Percentiles rank a stretch among this genome's conserved stretches.
Evolutionary conservation across 2,329 filamentous ascomycete species (phyloP).

Genomic region (Fusarium nurragi): DNA sequence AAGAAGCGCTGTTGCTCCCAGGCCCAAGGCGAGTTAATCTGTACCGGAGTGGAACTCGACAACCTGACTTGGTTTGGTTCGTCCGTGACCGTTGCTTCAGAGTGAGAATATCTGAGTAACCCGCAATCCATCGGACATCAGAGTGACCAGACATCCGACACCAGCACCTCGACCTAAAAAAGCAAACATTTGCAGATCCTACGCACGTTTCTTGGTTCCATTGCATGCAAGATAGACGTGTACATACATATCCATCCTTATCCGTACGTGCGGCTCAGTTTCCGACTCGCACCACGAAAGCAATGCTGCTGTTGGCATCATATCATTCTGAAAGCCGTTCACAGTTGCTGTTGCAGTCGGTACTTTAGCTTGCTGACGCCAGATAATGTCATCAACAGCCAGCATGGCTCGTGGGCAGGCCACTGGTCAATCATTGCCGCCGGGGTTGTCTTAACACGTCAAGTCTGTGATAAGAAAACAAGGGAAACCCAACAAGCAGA

Average conservation of each 20-base stretch:
- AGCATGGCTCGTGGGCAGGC: not conserved
- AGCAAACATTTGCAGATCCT: slow-evolving; percentile 30
- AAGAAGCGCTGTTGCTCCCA: not conserved
- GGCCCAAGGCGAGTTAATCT: slow-evolving; percentile 3
- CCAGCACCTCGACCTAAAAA: slow-evolving; percentile 16
- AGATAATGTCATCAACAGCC: not conserved
- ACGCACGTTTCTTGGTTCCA: slow-evolving; percentile 23
- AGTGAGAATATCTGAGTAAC: not conserved
- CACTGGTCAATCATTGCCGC: not conserved
- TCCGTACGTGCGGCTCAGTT: not conserved
- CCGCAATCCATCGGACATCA: not conserved
- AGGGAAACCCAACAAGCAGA: not conserved
- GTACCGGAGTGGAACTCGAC: not conserved
- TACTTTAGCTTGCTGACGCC: not conserved
- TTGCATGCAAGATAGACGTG: slow-evolving; percentile 5
- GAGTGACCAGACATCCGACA: not conserved
- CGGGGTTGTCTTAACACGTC: not conserved
- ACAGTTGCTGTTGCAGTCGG: not conserved
- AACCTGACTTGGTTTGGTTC: slow-evolving; percentile 16
- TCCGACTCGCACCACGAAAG: slow-evolving; percentile 3
- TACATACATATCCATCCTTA: not conserved
- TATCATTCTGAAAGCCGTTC: slow-evolving; percentile 8
- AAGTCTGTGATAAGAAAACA: slow-evolving; percentile 17
- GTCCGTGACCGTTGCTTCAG: not conserved
- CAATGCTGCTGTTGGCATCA: slow-evolving; percentile 14